Evolutionary conservation across 257 asterid genomes (phyloP).

Genomic region (Solanum medicagineum): DNA sequence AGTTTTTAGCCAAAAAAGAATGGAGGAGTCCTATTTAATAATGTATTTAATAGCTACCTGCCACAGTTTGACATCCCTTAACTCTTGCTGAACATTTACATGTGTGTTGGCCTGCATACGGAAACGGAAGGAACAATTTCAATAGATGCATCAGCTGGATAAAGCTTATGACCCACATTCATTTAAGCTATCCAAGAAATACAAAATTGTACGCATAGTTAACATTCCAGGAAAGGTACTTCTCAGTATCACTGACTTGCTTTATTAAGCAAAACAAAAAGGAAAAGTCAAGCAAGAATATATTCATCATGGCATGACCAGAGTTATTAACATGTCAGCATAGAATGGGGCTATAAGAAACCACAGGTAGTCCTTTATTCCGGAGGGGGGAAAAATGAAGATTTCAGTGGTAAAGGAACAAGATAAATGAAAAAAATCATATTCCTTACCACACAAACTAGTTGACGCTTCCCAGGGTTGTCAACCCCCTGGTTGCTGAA

Average conservation of each 20-base stretch:
- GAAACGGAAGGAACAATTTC: constrained; percentile 5
- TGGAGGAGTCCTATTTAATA: background rate
- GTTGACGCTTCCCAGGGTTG: constrained; percentile 83
- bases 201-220: background rate
- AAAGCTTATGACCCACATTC: constrained; percentile 4
- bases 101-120: constrained; percentile 88
- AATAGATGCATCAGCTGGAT: background rate
- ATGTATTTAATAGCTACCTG: constrained; percentile 41
- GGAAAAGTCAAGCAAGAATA: background rate
- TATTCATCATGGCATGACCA: background rate
- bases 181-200: background rate
- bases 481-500: constrained; percentile 69
- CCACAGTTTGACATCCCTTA: constrained; percentile 97
- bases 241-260: background rate
- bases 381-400: background rate
- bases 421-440: background rate
- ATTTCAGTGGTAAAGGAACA: background rate
- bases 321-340: background rate
- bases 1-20: constrained; percentile 1
- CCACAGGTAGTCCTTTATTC: background rate
- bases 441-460: constrained; percentile 84
- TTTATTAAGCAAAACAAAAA: background rate
- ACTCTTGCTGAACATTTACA: constrained; percentile 70
- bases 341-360: background rate
- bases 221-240: background rate